Evolutionary conservation across 192 early-diverging fungal species (phyloP).

Genomic region (Glomus cerebriforme): DNA sequence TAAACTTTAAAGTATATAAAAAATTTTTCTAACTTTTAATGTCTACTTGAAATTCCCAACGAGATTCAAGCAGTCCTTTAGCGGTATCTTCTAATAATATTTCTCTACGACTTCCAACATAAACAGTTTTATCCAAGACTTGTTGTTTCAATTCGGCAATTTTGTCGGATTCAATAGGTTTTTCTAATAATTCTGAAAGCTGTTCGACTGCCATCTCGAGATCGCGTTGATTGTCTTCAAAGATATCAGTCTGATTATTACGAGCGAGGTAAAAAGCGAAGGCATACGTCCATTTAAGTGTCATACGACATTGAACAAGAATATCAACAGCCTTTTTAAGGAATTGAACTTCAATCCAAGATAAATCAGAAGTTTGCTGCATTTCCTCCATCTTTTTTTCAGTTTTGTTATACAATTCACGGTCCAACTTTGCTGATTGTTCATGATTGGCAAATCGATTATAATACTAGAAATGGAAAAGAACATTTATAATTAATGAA

Average conservation of each 20-base stretch:
- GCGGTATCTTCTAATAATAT: conserved; percentile 89
- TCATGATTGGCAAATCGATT: conserved; percentile 98
- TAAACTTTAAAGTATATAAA: neutral
- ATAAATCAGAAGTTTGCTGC: conserved; percentile 84
- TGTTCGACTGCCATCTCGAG: conserved; percentile 98
- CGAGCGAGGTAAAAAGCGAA: conserved; percentile 92
- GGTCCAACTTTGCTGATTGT: conserved; percentile 86
- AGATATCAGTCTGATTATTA: conserved; percentile 86
- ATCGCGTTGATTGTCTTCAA: conserved; percentile 98
- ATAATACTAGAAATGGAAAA: conserved; percentile 70
- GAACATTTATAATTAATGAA: neutral
- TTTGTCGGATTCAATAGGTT: conserved; percentile 71
- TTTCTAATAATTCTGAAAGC: conserved; percentile 89
- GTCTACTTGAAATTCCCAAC: conserved; percentile 75
- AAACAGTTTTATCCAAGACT: conserved; percentile 92
- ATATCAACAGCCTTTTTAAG: conserved; percentile 89
- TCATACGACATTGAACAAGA: conserved; percentile 84
- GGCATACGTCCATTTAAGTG: conserved; percentile 97
- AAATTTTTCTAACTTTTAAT: conserved; percentile 37
- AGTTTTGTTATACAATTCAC: conserved; percentile 80
- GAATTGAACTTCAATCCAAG: conserved; percentile 99
- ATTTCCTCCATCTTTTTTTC: conserved; percentile 96
- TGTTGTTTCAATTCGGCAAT: conserved; percentile 81
- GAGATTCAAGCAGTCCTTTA: conserved; percentile 78
- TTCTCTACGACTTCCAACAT: conserved; percentile 86